Percentiles rank a stretch among this genome's conserved stretches.
These are phyloP conservation scores for Hirsutella rhossiliensis DNA, from an alignment of 2,329 filamentous ascomycete species.

Conservation along the genomic window DNA sequence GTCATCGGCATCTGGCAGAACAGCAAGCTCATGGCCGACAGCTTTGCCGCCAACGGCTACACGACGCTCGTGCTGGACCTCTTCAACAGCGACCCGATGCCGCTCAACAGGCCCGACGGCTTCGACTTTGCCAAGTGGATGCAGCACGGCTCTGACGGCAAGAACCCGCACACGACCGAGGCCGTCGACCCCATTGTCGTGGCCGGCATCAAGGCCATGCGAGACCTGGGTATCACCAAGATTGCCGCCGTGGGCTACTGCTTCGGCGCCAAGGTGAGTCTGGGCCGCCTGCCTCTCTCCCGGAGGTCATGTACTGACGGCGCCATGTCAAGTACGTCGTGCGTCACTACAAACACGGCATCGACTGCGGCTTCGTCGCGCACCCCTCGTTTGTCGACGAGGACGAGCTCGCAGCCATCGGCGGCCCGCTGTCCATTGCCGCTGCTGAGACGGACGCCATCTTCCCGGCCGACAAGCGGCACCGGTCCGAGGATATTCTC, in stretches of 20 bases:
- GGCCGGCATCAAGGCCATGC: constrained; percentile 40
- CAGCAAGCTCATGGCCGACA: constrained; percentile 28
- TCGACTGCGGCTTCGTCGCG: constrained; percentile 49
- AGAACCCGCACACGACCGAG: constrained; percentile 29
- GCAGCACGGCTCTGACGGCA: constrained; percentile 28
- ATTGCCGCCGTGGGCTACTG: constrained; percentile 52
- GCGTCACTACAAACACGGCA: constrained; percentile 46
- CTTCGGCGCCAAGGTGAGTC: constrained; percentile 49
- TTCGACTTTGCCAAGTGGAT: constrained; percentile 22
- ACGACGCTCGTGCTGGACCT: constrained; percentile 24
- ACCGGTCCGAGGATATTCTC: constrained; percentile 48
- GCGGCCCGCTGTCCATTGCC: constrained; percentile 46
- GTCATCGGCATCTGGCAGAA: constrained; percentile 26
- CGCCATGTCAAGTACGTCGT: constrained; percentile 46
- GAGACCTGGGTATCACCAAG: constrained; percentile 34
- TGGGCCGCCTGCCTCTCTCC: background rate
- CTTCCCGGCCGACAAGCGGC: constrained; percentile 43
- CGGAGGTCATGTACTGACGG: background rate
- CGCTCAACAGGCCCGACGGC: constrained; percentile 11
- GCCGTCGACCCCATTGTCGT: constrained; percentile 20
- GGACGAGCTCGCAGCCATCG: constrained; percentile 45
- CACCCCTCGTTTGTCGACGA: constrained; percentile 51
- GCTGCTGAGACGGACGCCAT: constrained; percentile 51
- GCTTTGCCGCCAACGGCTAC: constrained; percentile 25
- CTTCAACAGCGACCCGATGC: constrained; percentile 23